Evolutionary conservation across 192 early-diverging fungal genomes (phyloP).

Genomic region (Spizellomyces sp.): DNA sequence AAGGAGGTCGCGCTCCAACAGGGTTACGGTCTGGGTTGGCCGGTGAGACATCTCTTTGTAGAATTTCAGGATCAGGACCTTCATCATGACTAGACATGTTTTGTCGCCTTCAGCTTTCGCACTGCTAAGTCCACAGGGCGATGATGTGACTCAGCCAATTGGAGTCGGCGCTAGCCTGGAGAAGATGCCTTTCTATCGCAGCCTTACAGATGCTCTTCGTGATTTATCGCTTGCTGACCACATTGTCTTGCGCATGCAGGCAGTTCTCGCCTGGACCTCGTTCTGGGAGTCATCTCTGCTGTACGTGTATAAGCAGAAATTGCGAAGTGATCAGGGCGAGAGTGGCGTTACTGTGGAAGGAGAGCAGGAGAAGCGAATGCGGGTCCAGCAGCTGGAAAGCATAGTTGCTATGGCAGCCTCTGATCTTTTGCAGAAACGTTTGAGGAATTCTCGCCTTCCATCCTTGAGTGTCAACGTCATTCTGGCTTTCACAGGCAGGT

Average conservation of each 20-base stretch:
- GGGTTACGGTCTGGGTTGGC: slow-evolving; percentile 25
- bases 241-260: slow-evolving; percentile 10
- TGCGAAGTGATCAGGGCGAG: neutral
- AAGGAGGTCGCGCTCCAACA: slow-evolving; percentile 19
- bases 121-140: too few species aligned
- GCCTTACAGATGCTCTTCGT: slow-evolving; percentile 15
- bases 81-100: too few species aligned
- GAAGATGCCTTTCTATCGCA: slow-evolving; percentile 18
- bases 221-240: slow-evolving; percentile 29
- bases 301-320: neutral
- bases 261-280: slow-evolving; percentile 12
- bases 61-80: too few species aligned
- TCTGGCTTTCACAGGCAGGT: slow-evolving; percentile 14
- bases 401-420: neutral
- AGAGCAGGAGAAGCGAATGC: slow-evolving; percentile 5
- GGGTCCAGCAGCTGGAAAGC: slow-evolving; percentile 5
- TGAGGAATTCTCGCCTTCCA: slow-evolving; percentile 17
- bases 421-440: slow-evolving; percentile 19
- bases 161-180: neutral
- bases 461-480: slow-evolving; percentile 16
- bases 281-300: slow-evolving; percentile 27
- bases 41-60: slow-evolving; percentile 1
- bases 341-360: slow-evolving; percentile 4
- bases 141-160: neutral
- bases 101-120: too few species aligned